phyloP scores from a whole-genome alignment of 208 protist species.

The Novymonas esmeraldas region DNA sequence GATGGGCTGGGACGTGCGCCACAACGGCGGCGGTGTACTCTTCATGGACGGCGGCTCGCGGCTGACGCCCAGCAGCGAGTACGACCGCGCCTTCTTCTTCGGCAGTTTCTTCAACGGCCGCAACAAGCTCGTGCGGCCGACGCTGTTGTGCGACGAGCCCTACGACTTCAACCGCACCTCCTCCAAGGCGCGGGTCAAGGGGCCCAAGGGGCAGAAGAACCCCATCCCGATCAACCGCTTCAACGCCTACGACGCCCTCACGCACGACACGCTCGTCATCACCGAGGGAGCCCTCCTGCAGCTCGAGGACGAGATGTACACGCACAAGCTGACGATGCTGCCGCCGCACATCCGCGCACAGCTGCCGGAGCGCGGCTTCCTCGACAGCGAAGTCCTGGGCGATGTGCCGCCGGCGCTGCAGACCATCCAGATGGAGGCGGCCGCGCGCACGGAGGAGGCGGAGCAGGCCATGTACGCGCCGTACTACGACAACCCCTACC shows the following conservation, averaged over 20 bases:
- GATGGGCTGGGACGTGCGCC: conserved; percentile 91
- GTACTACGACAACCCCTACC: conserved; percentile 88
- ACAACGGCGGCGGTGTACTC: conserved; percentile 87
- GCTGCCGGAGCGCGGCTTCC: conserved; percentile 72
- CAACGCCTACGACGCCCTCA: conserved; percentile 89
- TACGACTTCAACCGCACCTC: conserved; percentile 87
- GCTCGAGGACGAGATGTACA: conserved; percentile 88
- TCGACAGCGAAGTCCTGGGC: conserved; percentile 71
- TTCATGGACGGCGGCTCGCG: conserved; percentile 93
- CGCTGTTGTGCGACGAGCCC: conserved; percentile 84
- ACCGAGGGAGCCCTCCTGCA: conserved; percentile 90
- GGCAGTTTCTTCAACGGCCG: conserved; percentile 92
- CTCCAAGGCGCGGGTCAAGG: conserved; percentile 74
- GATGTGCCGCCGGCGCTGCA: conserved; percentile 65
- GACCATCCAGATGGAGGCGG: conserved; percentile 87
- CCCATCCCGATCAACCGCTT: conserved; percentile 92
- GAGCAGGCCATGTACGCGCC: conserved; percentile 78
- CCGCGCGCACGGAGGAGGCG: conserved; percentile 83
- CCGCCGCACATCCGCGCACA: conserved; percentile 91
- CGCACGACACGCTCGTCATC: conserved; percentile 85
- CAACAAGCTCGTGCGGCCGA: conserved; percentile 90
- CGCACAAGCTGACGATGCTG: conserved; percentile 82
- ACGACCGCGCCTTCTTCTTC: conserved; percentile 89
- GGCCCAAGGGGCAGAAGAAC: conserved; percentile 91
- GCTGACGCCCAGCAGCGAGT: conserved; percentile 85